Percentiles rank a stretch among this genome's conserved stretches.
These are phyloP conservation scores for Cordyceps pruinosa DNA, from an alignment of 2,329 filamentous ascomycete genomes.

Conservation along the genomic window DNA sequence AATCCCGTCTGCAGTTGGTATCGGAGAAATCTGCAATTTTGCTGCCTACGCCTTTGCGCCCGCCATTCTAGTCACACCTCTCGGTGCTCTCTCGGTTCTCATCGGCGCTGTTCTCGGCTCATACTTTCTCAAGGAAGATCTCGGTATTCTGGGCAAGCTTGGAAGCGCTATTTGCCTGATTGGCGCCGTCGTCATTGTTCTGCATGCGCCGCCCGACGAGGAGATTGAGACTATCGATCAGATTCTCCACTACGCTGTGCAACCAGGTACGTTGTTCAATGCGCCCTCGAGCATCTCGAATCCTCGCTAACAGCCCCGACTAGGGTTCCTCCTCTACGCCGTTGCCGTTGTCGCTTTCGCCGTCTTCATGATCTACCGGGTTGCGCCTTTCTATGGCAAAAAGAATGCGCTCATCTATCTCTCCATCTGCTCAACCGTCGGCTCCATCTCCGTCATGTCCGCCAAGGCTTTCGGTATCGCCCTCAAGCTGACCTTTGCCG, in stretches of 20 bases:
- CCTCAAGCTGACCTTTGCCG: slow-evolving; percentile 85
- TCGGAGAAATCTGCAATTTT: slow-evolving; percentile 95
- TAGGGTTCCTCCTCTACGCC: slow-evolving; percentile 88
- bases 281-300: not conserved
- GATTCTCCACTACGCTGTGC: slow-evolving; percentile 83
- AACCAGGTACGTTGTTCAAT: slow-evolving; percentile 61
- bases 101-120: slow-evolving; percentile 92
- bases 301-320: slow-evolving; percentile 14
- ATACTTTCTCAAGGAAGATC: slow-evolving; percentile 84
- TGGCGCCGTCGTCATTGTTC: slow-evolving; percentile 92
- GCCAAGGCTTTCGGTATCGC: slow-evolving; percentile 98
- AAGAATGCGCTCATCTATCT: slow-evolving; percentile 95
- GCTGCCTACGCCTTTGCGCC: slow-evolving; percentile 97
- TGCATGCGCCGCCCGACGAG: slow-evolving; percentile 92
- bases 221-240: slow-evolving; percentile 87
- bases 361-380: slow-evolving; percentile 89
- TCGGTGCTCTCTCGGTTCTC: slow-evolving; percentile 88
- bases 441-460: slow-evolving; percentile 97
- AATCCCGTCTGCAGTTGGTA: slow-evolving; percentile 56
- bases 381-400: slow-evolving; percentile 84
- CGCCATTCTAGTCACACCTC: slow-evolving; percentile 93
- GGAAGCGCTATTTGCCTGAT: slow-evolving; percentile 95
- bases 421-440: slow-evolving; percentile 95
- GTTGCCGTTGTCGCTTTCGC: slow-evolving; percentile 74
- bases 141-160: slow-evolving; percentile 86